phyloP scores from a whole-genome alignment of 352 stramenopile genomes.

The Phytopythium litorale region DNA sequence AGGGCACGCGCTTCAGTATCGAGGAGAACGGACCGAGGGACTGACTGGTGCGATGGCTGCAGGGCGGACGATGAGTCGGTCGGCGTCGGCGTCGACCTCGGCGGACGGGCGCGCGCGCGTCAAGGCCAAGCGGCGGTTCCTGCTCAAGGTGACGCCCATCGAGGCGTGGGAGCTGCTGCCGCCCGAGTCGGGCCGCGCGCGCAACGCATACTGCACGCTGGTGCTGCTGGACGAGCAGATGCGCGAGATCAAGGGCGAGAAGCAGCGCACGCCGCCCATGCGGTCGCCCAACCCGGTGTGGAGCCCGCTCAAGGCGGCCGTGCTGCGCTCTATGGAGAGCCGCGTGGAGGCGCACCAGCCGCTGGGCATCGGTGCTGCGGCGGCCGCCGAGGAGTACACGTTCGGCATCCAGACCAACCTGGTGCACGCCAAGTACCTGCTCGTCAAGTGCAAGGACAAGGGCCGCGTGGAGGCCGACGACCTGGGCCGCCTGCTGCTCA shows the following conservation, averaged over 20 bases:
- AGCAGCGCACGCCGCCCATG: conserved; percentile 75
- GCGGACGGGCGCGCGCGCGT: conserved; percentile 27
- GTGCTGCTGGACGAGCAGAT: conserved; percentile 82
- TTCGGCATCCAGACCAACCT: conserved; percentile 82
- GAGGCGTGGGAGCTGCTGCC: conserved; percentile 71
- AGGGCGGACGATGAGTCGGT: conserved; percentile 5
- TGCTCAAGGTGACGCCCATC: conserved; percentile 87
- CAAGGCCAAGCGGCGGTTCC: conserved; percentile 68
- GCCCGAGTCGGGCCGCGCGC: conserved; percentile 41
- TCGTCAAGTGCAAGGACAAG: conserved; percentile 89
- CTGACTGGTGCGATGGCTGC: not conserved
- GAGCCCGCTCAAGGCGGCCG: conserved; percentile 78
- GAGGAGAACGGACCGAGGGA: not conserved
- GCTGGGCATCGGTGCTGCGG: conserved; percentile 78
- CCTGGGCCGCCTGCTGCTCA: conserved; percentile 70
- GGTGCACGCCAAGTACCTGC: conserved; percentile 69
- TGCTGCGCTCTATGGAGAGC: conserved; percentile 78
- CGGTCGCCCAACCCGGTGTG: conserved; percentile 63
- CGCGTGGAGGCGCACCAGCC: conserved; percentile 76
- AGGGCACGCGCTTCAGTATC: not conserved
- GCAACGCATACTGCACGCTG: conserved; percentile 81
- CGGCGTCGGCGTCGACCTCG: not conserved
- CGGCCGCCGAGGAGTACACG: conserved; percentile 82
- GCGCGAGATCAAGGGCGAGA: conserved; percentile 85
- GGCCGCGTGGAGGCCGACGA: conserved; percentile 81